Base-by-base conservation (phyloP, 1,139 yeast genomes). In the Debaryomyces sp. region DNA sequence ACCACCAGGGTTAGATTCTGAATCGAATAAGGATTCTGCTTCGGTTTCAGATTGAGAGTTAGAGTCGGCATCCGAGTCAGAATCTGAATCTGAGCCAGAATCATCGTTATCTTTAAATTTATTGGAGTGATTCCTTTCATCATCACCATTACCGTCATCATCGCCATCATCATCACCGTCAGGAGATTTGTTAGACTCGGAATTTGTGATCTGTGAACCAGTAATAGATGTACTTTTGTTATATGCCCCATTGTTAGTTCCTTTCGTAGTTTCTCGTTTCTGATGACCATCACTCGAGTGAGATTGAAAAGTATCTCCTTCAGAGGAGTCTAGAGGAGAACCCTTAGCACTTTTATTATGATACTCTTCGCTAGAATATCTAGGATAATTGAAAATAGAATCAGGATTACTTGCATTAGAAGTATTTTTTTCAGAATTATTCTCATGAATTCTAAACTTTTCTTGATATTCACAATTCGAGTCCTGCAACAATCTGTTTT, bases 1-100 rank as follows among this genome's bases (percentile, higher is more conserved):
- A 41, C 50, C 51, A 5, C 48, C 5, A 5, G 26, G 6, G 13
- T 35, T 22, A 9, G 21, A 17, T 9, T 32, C 21, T 5, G 22
- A 15, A 15, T 32, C 22, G 5, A 32, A 7, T 15, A 13, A 1
- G 5, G 12, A 32, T 13, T 15, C 30, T 3, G 29, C 9, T 26
- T 4, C 34, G 4, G 34, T 1, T 30, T 30, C 34, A 13, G 34
- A 13, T 13, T 13, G 12, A 5, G 9, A 30, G 15, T 30, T 15
- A 30, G 34, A 30, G 2, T 30, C 34, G 8, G 34, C 1, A 30
- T 30, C 34, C 3, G 18, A 13, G n/a, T 30, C 34, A 13, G 33
- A 26, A 26, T 26, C 29, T 4, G 29, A 6, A 26, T 26, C 29
- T 3, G 29, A 26, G 12, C 4, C 29, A 26, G 29, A 24, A 6